Evolutionary conservation across 2,329 filamentous ascomycete genomes (phyloP), one percentile per base, ranked within the genome.

Genomic region (Aspergillus candidus): DNA sequence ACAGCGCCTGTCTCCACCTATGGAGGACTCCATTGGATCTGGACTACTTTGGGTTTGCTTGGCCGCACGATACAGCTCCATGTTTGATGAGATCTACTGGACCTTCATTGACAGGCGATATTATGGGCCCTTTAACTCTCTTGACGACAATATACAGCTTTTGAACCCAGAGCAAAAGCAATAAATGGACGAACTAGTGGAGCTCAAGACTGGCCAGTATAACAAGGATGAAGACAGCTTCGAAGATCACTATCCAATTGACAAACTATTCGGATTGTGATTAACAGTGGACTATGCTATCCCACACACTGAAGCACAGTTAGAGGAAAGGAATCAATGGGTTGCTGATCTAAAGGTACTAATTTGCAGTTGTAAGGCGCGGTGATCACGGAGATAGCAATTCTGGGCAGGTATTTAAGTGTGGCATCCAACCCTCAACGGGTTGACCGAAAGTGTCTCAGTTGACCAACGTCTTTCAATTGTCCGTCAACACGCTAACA

Each of bases 31-130:
- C 22, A 38, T 57, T 47, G 50, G 57, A 13, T 57, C 41, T 44
- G 44, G 51, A 29, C 45, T 55, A 33, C 59, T 60, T 35, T 61
- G 59, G 55, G 41, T 60, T 11, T 54, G 52, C 35, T 47, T 56
- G 31, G 56, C 55, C 10, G 56, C 56, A 48, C 45, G 52, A 36
- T 52, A 53, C 27, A 57, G 54, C 41, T 57, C 46, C 36, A 51
- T 54, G 51, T 54, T 61, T 30, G 56, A 61, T 47, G 46, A 49
- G 3, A 55, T 61, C 11, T 63, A 60, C 46, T 60, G 53, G 55
- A 49, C 34, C 6, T 57, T 56, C 22, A 41, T 58, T 14, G 48
- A 56, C 14, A 12, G 45, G 31, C 33, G 17, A 17, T 53, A 53
- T 34, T 55, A 53, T 45, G 57, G 56, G 2, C 6, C 43, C 6